phyloP scores from a whole-genome alignment of 352 stramenopile genomes.

The Globisporangium apiculatum region DNA sequence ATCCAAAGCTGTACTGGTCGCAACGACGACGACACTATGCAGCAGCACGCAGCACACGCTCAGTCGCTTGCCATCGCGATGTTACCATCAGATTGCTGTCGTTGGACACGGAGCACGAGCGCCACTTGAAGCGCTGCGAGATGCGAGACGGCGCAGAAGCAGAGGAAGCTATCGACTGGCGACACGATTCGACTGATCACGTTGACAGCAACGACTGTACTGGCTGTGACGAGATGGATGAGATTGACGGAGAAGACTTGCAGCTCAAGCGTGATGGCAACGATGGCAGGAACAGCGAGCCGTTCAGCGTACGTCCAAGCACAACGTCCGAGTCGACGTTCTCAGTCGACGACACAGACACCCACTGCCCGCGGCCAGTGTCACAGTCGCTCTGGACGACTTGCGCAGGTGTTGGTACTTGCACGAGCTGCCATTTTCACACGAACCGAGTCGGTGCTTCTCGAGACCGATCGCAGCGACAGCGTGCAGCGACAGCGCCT shows the following conservation, averaged over 20 bases:
- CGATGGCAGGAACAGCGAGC: slow-evolving; percentile 1
- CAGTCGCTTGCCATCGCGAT: too few species aligned
- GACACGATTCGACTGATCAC: neutral
- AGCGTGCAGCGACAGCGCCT: neutral
- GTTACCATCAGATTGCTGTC: too few species aligned
- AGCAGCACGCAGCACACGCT: too few species aligned
- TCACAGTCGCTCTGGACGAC: too few species aligned
- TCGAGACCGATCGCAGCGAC: neutral
- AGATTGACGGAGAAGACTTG: too few species aligned
- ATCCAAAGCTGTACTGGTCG: too few species aligned
- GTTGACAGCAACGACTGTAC: neutral
- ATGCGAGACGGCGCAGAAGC: neutral
- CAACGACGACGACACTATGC: too few species aligned
- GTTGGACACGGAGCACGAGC: neutral
- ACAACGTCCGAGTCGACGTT: slow-evolving; percentile 7
- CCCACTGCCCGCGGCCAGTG: neutral
- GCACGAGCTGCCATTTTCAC: neutral
- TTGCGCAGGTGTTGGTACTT: too few species aligned
- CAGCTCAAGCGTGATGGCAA: neutral
- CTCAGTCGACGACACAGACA: slow-evolving; percentile 6
- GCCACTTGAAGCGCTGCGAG: too few species aligned
- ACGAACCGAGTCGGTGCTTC: neutral
- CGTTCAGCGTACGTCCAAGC: slow-evolving; percentile 9
- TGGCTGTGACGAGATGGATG: too few species aligned
- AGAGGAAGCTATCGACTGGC: neutral